A percentile compares a stretch with the other conserved stretches of the same genome.
Conservation (phyloP, 148 eudicot genomes). For the Diospyros lotus region DNA sequence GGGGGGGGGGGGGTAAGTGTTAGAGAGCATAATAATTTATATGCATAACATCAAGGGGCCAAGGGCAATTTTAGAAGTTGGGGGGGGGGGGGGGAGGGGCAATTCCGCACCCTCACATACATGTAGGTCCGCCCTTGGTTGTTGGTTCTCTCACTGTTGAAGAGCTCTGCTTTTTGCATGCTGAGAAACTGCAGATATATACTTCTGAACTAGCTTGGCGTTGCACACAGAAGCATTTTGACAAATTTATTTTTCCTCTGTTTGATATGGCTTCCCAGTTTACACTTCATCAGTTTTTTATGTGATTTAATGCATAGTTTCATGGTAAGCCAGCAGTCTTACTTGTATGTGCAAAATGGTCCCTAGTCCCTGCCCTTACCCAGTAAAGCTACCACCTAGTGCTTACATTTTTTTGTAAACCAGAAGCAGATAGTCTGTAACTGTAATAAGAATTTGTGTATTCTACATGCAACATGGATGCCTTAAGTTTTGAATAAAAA, state of each 20-base stretch:
- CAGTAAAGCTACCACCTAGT: too few relatives aligned
- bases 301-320: background rate
- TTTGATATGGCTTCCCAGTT: background rate
- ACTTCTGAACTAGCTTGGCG: background rate
- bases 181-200: background rate
- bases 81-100: too few relatives aligned
- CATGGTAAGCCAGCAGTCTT: background rate
- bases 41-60: too few relatives aligned
- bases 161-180: constrained; percentile 9
- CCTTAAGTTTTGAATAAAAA: background rate
- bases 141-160: constrained; percentile 6
- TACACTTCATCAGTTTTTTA: background rate
- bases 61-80: too few relatives aligned
- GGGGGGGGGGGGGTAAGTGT: too few relatives aligned
- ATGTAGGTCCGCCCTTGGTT: background rate
- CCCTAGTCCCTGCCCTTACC: too few relatives aligned
- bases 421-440: background rate
- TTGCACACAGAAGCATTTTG: background rate
- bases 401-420: background rate
- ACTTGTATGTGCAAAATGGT: background rate
- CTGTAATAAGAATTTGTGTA: background rate
- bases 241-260: background rate
- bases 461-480: background rate
- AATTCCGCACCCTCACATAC: too few relatives aligned
- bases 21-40: too few relatives aligned